phyloP scores from a whole-genome alignment of 75 land plant species.

The Picea sitchensis region DNA sequence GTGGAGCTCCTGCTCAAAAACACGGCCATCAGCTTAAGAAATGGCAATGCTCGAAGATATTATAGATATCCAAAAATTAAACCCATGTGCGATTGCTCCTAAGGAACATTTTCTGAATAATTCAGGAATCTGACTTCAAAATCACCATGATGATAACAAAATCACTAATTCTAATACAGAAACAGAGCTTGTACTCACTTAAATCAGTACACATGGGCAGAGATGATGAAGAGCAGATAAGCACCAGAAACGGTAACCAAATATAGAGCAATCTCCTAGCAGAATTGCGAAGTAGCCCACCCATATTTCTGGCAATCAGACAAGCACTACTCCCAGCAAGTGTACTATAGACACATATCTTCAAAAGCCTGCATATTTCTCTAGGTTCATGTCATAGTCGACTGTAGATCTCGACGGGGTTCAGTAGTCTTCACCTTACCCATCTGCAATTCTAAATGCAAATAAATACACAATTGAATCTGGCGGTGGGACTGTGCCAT shows the following conservation, averaged over 20 bases:
- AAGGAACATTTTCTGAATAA: background rate
- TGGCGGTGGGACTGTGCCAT: no score
- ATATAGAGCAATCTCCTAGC: background rate
- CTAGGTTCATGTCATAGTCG: no score
- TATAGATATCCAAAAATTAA: background rate
- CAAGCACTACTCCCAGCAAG: no score
- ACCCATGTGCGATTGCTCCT: background rate
- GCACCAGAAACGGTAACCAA: background rate
- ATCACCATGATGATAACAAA: background rate
- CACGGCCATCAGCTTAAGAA: background rate
- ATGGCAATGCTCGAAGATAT: background rate
- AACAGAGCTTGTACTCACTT: background rate
- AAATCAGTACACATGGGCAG: background rate
- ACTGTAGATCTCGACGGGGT: no score
- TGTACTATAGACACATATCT: no score
- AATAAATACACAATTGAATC: no score
- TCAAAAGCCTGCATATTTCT: no score
- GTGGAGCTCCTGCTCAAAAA: slow-evolving; percentile 2
- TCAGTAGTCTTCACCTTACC: no score
- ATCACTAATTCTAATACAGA: background rate
- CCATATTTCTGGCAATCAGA: background rate
- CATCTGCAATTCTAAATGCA: no score
- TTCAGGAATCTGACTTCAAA: background rate
- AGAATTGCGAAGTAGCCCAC: background rate
- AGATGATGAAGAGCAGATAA: background rate